A percentile compares a stretch with the other conserved stretches of the same genome.
Evolutionary conservation across 1,284 basidiomycete genomes (phyloP).

Genomic region (Mycena sp.): DNA sequence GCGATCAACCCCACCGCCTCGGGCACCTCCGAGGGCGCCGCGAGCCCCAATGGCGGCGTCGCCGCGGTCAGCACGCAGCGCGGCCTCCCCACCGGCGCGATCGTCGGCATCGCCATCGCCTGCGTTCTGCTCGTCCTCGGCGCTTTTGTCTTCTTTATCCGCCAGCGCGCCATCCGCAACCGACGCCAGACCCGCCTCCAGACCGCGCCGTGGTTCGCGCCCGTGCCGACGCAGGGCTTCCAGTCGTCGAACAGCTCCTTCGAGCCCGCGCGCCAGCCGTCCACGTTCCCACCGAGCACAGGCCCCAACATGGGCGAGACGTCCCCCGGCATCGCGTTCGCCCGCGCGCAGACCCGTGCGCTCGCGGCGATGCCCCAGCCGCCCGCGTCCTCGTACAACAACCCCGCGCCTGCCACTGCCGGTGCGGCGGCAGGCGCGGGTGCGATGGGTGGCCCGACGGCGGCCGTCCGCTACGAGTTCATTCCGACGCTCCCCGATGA

Average conservation of each 20-base stretch:
- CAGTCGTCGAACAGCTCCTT: constrained; percentile 7
- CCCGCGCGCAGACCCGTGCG: constrained; percentile 18
- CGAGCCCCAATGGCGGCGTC: constrained; percentile 1
- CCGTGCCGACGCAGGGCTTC: no score
- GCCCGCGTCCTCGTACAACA: constrained; percentile 28
- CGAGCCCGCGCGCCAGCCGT: background rate
- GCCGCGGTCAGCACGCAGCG: constrained; percentile 16
- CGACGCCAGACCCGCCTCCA: constrained; percentile 31
- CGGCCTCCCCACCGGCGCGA: constrained; percentile 46
- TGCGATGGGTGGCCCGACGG: constrained; percentile 32
- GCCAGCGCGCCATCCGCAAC: constrained; percentile 55
- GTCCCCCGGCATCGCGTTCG: constrained; percentile 26
- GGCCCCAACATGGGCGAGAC: constrained; percentile 15
- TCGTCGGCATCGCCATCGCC: constrained; percentile 62
- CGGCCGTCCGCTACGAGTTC: constrained; percentile 67
- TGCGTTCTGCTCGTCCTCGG: constrained; percentile 54
- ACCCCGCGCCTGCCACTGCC: constrained; percentile 16
- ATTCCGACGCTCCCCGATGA: constrained; percentile 75
- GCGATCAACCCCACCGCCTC: constrained; percentile 13
- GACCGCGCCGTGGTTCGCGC: constrained; percentile 1
- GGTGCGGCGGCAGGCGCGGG: no score
- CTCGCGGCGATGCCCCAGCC: constrained; percentile 22
- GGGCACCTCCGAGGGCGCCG: constrained; percentile 14
- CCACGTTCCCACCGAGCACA: background rate
- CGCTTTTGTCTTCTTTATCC: constrained; percentile 57